phyloP scores from a whole-genome alignment of 1,139 yeast species.

The Ashbya aceris region DNA sequence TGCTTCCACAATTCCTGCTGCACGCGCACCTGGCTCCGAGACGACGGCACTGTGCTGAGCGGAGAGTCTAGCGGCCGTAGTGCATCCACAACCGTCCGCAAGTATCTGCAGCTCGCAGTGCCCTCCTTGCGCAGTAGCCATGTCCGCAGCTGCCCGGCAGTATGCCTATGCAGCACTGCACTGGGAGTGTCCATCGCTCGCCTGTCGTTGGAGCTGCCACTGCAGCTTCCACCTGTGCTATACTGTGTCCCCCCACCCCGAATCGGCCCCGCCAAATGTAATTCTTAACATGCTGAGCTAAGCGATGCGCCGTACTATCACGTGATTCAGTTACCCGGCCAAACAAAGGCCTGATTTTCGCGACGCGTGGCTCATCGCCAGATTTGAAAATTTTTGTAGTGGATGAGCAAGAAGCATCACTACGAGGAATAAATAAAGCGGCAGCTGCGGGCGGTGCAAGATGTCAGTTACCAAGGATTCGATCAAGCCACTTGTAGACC shows the following conservation, averaged over 20 bases:
- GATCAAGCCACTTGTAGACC: constrained; percentile 39
- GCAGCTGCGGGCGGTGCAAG: neutral
- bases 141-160: neutral
- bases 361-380: neutral
- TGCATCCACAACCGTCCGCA: neutral
- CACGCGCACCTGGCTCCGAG: constrained; percentile 5
- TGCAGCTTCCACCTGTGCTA: too few species aligned
- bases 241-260: too few species aligned
- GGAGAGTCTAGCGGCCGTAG: neutral
- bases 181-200: too few species aligned
- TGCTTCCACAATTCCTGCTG: constrained; percentile 37
- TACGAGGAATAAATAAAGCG: neutral
- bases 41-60: constrained; percentile 1
- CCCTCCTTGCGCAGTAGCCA: neutral
- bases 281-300: neutral
- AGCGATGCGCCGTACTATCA: neutral
- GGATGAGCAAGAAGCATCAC: neutral
- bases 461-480: constrained; percentile 12
- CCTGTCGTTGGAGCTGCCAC: too few species aligned
- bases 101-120: too few species aligned
- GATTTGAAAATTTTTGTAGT: neutral
- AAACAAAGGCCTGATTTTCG: neutral
- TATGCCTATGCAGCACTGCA: neutral
- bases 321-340: neutral
- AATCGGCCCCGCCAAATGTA: neutral